These are phyloP conservation scores for Xerocomellus amylosporus DNA, from an alignment of 768 basidiomycete species.

Conservation along the genomic window DNA sequence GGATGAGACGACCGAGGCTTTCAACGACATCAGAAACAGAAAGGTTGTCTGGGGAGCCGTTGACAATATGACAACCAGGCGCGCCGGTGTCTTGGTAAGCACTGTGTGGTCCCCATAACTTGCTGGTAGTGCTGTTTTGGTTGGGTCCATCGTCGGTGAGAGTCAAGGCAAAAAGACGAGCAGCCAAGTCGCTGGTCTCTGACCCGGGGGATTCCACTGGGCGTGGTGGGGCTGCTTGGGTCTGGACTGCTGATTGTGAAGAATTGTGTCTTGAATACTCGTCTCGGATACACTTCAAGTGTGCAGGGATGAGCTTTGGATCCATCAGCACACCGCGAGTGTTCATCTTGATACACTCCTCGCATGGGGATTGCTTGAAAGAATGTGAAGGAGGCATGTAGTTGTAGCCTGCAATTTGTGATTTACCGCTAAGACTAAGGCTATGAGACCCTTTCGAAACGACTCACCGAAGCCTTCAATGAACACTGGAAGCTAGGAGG, in stretches of 20 bases:
- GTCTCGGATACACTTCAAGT: neutral
- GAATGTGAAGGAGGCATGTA: neutral
- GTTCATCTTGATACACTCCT: neutral
- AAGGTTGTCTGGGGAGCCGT: neutral
- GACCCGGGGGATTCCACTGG: neutral
- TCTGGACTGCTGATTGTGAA: neutral
- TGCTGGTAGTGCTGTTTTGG: neutral
- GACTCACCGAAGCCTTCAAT: neutral
- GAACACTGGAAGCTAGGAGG: neutral
- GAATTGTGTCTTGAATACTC: neutral
- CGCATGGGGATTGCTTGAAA: slow-evolving; percentile 1
- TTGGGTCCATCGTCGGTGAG: slow-evolving; percentile 3
- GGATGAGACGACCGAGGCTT: neutral
- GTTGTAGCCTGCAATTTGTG: neutral
- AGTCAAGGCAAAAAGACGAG: neutral
- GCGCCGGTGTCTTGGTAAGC: neutral
- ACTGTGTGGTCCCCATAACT: too few relatives aligned
- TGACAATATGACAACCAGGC: too few relatives aligned
- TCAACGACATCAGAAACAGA: neutral
- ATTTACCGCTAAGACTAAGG: too few relatives aligned
- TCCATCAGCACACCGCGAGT: slow-evolving; percentile 1
- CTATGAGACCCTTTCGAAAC: too few relatives aligned
- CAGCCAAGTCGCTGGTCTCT: neutral
- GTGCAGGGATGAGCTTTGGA: neutral
- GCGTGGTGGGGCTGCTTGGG: neutral